Conservation (phyloP, 2,329 filamentous ascomycete species). For the Ustulina deusta region DNA sequence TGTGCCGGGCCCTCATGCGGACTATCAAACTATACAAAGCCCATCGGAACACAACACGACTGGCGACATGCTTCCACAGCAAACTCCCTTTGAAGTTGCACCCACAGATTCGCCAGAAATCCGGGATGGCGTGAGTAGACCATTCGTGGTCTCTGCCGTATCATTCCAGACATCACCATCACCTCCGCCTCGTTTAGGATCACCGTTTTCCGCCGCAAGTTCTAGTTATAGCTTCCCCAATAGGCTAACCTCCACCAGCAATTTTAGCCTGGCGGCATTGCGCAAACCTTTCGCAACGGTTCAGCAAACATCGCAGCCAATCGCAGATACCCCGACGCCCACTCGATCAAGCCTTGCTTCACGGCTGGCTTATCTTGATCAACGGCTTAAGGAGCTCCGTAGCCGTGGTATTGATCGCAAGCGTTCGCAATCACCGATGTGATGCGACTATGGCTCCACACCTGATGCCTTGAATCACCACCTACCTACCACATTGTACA, state of each 20-base stretch:
- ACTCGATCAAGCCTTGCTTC: constrained; percentile 59
- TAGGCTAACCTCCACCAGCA: constrained; percentile 61
- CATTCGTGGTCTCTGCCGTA: constrained; percentile 42
- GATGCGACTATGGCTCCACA: constrained; percentile 51
- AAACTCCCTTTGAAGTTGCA: constrained; percentile 11
- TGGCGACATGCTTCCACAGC: constrained; percentile 6
- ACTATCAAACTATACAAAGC: constrained; percentile 12
- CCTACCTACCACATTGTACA: constrained; percentile 42
- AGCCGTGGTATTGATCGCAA: constrained; percentile 56
- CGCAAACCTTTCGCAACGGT: constrained; percentile 69
- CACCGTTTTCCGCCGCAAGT: constrained; percentile 65
- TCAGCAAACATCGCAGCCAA: constrained; percentile 59
- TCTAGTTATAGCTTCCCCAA: constrained; percentile 72
- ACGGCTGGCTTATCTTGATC: constrained; percentile 69
- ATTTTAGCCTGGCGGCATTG: constrained; percentile 59
- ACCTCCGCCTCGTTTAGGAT: constrained; percentile 66
- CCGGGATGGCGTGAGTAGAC: constrained; percentile 13
- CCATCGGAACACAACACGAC: background rate
- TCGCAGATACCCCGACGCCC: constrained; percentile 50
- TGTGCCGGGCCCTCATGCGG: background rate
- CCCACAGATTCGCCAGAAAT: constrained; percentile 7
- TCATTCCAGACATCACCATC: constrained; percentile 46
- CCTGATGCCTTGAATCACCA: constrained; percentile 28
- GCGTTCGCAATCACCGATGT: constrained; percentile 64
- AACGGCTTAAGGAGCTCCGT: constrained; percentile 67